A percentile compares a stretch with the other conserved stretches of the same genome.
These are phyloP conservation scores for Tylopilus vinaceipallidus DNA, from an alignment of 768 basidiomycete species.

Conservation along the genomic window DNA sequence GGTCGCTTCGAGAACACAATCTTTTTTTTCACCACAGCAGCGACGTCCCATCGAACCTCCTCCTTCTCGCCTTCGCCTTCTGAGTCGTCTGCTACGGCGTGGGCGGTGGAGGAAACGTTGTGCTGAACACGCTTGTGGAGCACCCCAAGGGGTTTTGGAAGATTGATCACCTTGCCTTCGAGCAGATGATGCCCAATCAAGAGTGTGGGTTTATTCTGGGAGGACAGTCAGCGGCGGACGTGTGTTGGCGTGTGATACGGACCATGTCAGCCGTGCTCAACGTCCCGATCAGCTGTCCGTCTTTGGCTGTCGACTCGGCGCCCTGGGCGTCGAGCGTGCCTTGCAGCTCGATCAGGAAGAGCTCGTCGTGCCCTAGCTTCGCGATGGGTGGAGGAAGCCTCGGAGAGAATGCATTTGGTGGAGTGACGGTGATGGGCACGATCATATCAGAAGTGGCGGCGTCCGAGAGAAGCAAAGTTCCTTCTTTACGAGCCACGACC, in stretches of 20 bases:
- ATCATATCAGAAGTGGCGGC: conserved; percentile 42
- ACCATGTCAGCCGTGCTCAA: conserved; percentile 66
- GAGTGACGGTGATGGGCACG: conserved; percentile 51
- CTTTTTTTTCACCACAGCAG: conserved; percentile 76
- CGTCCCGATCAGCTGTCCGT: conserved; percentile 77
- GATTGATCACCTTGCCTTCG: conserved; percentile 75
- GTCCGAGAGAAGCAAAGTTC: too few relatives aligned
- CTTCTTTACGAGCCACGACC: too few relatives aligned
- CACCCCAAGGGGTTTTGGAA: conserved; percentile 82
- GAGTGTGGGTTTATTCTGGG: conserved; percentile 72
- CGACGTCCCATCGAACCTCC: conserved; percentile 53
- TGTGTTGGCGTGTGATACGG: conserved; percentile 23
- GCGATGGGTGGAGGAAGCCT: conserved; percentile 66
- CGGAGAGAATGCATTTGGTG: conserved; percentile 31
- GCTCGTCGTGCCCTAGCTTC: conserved; percentile 72
- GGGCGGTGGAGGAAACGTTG: not conserved
- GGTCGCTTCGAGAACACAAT: conserved; percentile 82
- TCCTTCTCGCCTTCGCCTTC: not conserved
- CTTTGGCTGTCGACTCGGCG: conserved; percentile 45
- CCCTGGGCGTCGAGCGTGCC: conserved; percentile 74
- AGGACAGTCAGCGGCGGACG: not conserved
- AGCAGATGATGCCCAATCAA: conserved; percentile 86
- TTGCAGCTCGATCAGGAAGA: conserved; percentile 86
- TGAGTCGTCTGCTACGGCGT: not conserved
- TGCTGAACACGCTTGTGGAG: conserved; percentile 40